These are phyloP conservation scores for Neolecta irregularis DNA, from an alignment of 1,139 yeast genomes.

Conservation along the genomic window DNA sequence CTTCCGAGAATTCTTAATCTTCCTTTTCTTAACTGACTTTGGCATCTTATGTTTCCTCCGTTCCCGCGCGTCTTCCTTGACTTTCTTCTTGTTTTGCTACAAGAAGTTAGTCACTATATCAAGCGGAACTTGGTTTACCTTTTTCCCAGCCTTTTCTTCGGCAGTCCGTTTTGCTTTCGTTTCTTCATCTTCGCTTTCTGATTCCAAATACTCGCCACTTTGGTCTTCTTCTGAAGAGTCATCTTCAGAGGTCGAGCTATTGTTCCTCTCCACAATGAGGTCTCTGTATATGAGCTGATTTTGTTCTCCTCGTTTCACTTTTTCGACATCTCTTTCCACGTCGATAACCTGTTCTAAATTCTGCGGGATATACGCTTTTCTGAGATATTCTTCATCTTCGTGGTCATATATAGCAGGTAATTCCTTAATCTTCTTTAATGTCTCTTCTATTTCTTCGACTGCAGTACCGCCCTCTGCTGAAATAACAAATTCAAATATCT, in stretches of 20 bases:
- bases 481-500: slow-evolving; percentile 60
- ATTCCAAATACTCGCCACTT: slow-evolving; percentile 24
- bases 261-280: slow-evolving; percentile 18
- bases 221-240: slow-evolving; percentile 20
- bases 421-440: slow-evolving; percentile 21
- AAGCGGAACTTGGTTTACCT: slow-evolving; percentile 38
- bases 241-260: slow-evolving; percentile 3
- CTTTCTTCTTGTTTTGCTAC: slow-evolving; percentile 67
- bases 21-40: slow-evolving; percentile 63
- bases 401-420: slow-evolving; percentile 20
- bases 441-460: slow-evolving; percentile 29
- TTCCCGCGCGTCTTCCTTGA: slow-evolving; percentile 72
- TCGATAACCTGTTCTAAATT: slow-evolving; percentile 34
- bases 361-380: slow-evolving; percentile 74
- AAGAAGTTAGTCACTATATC: slow-evolving; percentile 28
- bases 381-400: slow-evolving; percentile 65
- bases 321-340: slow-evolving; percentile 70
- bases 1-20: slow-evolving; percentile 11
- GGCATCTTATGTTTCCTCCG: slow-evolving; percentile 83
- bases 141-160: slow-evolving; percentile 32
- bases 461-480: slow-evolving; percentile 20
- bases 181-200: slow-evolving; percentile 26
- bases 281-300: slow-evolving; percentile 43
- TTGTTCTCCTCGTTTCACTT: slow-evolving; percentile 66
- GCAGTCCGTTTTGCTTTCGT: slow-evolving; percentile 28